These are phyloP conservation scores for Paramecium primaurelia DNA, from an alignment of 73 alveolate genomes.

Conservation along the genomic window DNA sequence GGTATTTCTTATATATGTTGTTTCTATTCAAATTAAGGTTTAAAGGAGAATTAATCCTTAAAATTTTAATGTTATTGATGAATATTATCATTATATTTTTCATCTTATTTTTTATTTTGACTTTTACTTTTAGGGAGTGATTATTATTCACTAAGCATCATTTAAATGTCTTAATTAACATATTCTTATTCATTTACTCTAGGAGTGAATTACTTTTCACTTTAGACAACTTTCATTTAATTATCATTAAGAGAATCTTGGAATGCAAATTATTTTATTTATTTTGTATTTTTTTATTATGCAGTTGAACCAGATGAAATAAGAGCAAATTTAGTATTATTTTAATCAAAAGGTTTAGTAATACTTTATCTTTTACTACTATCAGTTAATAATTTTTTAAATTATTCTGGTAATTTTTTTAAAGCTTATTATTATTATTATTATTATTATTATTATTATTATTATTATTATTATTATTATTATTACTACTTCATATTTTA, in stretches of 20 bases:
- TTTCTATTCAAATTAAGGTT: background rate
- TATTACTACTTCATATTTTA: background rate
- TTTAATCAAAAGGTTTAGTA: background rate
- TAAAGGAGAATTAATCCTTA: background rate
- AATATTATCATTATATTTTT: background rate
- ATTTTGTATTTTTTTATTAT: background rate
- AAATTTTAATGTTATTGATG: background rate
- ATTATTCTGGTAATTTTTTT: background rate
- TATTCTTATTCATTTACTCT: background rate
- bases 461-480: too few species aligned
- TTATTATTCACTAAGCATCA: background rate
- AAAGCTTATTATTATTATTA: background rate
- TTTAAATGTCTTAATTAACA: background rate
- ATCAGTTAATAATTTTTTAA: background rate
- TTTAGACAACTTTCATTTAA: background rate
- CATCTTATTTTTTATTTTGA: background rate
- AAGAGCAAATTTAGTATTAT: background rate
- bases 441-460: background rate
- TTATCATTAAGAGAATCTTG: background rate
- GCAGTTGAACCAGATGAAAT: background rate
- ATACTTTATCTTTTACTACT: background rate
- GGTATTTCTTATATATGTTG: background rate
- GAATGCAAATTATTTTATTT: background rate
- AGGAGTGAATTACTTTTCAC: background rate
- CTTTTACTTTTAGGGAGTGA: background rate